A percentile compares a stretch with the other conserved stretches of the same genome.
phyloP scores from a whole-genome alignment of 2,329 filamentous ascomycete species.

The Colletotrichum viniferum region DNA sequence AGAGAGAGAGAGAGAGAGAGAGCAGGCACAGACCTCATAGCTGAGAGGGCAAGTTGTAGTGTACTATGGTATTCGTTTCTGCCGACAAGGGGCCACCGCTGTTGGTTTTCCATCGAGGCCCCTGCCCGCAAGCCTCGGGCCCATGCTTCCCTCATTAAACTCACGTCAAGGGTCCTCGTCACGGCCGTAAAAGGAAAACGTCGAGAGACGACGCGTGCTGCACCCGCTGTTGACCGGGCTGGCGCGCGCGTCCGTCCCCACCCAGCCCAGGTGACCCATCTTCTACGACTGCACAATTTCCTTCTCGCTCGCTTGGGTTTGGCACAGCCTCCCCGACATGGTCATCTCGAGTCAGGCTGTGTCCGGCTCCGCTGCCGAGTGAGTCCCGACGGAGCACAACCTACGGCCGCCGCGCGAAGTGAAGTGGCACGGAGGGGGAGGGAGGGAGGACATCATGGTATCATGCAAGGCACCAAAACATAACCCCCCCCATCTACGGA shows the following conservation, averaged over 20 bases:
- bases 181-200: not conserved
- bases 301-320: slow-evolving; percentile 17
- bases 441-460: not conserved
- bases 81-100: not conserved
- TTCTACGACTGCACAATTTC: slow-evolving; percentile 16
- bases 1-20: not conserved
- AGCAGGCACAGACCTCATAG: not conserved
- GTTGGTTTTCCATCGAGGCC: not conserved
- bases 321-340: slow-evolving; percentile 15
- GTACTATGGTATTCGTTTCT: slow-evolving; percentile 5
- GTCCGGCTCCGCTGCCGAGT: not conserved
- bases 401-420: not conserved
- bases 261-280: not conserved
- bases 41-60: not conserved
- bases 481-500: not conserved
- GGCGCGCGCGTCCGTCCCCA: slow-evolving; percentile 12
- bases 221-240: not conserved
- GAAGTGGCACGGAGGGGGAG: not conserved
- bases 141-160: slow-evolving; percentile 10
- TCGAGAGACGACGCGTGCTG: not conserved
- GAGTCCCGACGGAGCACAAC: not conserved
- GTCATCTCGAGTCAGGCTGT: slow-evolving; percentile 13
- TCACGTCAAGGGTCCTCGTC: slow-evolving; percentile 6
- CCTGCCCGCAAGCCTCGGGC: slow-evolving; percentile 6
- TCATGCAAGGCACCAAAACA: not conserved